Evolutionary conservation across 257 asterid genomes (phyloP), one percentile per base, ranked within the genome.

Genomic region (Nicotiana attenuata): DNA sequence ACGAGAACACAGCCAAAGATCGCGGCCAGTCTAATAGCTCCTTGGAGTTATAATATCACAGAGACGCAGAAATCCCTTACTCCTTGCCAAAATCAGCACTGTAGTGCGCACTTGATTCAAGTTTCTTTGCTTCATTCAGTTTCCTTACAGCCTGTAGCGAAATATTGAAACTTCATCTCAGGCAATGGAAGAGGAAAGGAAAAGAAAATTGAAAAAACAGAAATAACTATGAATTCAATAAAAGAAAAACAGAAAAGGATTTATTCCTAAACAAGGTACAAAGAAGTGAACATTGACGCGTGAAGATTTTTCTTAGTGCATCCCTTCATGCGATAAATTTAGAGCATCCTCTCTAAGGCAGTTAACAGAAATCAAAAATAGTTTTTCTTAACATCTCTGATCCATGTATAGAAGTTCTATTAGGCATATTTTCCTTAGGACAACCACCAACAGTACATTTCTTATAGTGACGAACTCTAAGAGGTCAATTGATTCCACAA

Each of bases 91-190:
- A 91, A 84, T 92, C 97, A 50, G 95, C 76, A 69, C 82, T 88
- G 26, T 91, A 92, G 71, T 90, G 97, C 0, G 93, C 89, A 75
- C 88, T 92, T 31, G 95, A 92, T 78, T 92, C 97, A 4, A 91
- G 97, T 88, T 91, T 92, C 91, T 91, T 92, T 3, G 93, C 95
- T 87, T 92, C 95, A 55, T 89, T 92, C 85, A 92, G 88, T 83
- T 91, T 92, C 80, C 97, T 89, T 52, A 87, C 94, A 35, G 94
- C 97, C 94, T 92, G 89, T 10, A 65, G 50, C 14, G 15, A 73
- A n/a, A 69, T 69, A 71, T 71, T 45, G 7, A 67, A 10, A 22
- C 31, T 67, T 77, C 81, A 56, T 38, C 76, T 59, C 65, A 68
- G 38, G 6, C 80, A 78, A 5, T 20, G 50, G 5, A 75, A 63